Evolutionary conservation across 1,284 basidiomycete species (phyloP), one percentile per base, ranked within the genome.

Genomic region (Cystobasidium pallidum): DNA sequence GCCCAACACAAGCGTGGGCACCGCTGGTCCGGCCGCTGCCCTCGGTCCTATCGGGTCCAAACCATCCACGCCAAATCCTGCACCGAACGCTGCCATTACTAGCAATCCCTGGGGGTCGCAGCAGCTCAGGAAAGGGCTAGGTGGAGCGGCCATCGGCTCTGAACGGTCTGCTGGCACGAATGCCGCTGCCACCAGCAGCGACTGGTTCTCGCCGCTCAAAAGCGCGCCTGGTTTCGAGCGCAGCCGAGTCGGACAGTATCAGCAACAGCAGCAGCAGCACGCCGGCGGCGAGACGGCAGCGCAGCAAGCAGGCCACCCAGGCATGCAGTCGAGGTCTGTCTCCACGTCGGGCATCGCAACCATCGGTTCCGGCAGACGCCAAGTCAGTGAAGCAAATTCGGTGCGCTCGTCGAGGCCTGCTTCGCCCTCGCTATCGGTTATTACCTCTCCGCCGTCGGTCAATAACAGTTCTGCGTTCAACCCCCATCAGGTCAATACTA

Each of bases 371-470:
- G 67, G 58, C 2, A 57, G 58, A 21, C 57, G 67, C 30, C 58
- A 70, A 49, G 58, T 61, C 21, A 70, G 57, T 24, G 67, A 70
- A 52, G 67, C 67, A 57, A 61, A 70, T 52, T 70, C 67, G 17
- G 67, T 70, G 26, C 67, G 57, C 45, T 70, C 67, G 34, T 70
- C 67, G 17, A 61, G 67, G 30, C 67, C 67, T n/a, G 36, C 67
- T 51, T 70, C 67, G 24, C 66, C 66, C 34, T 45, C 66, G 21
- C 39, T 58, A 30, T 67, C 66, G 6, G 36, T 67, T 28, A 34
- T 58, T 21, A 47, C 52, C 17, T 55, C 66, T 39, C 32, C 49
- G 15, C 65, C 65, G 17, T 52, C 65, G 34, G 30, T 66, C 28
- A 66, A 52, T 55, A 65, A 51, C 32, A 39, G 65, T 30, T 41